phyloP scores from a whole-genome alignment of 331 rosid genomes.

The Prunus yedoensis region DNA sequence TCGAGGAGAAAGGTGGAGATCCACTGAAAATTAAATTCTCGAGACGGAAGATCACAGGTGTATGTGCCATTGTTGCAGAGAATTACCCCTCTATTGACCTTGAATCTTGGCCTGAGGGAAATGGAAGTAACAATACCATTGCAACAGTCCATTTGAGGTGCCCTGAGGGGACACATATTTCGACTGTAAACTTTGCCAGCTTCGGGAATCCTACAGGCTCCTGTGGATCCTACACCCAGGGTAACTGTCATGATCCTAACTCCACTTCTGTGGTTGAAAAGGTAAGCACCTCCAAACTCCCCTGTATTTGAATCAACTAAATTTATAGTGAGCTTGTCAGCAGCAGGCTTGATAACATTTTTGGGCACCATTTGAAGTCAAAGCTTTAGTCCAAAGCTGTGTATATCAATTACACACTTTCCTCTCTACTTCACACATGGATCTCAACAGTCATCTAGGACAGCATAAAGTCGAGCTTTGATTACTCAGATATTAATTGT shows the following conservation, averaged over 20 bases:
- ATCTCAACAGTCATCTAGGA: not conserved
- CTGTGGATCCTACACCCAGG: conserved; percentile 67
- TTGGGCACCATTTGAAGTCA: not conserved
- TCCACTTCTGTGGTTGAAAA: conserved; percentile 60
- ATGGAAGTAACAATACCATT: conserved; percentile 21
- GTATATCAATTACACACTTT: not conserved
- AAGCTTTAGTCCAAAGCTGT: not conserved
- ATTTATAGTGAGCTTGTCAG: not conserved
- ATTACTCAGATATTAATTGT: not conserved
- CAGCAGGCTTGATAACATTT: not conserved
- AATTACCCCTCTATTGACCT: conserved; percentile 55
- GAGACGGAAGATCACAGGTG: conserved; percentile 52
- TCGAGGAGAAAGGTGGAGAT: conserved; percentile 93
- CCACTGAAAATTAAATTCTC: conserved; percentile 59
- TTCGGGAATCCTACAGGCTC: conserved; percentile 79
- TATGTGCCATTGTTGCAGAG: conserved; percentile 64
- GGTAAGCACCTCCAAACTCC: conserved; percentile 37
- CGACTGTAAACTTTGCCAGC: conserved; percentile 78
- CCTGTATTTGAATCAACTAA: not conserved
- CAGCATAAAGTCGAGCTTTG: not conserved
- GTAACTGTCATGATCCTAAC: conserved; percentile 78
- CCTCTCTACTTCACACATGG: not conserved
- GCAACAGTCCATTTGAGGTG: conserved; percentile 53
- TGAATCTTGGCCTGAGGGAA: conserved; percentile 40
- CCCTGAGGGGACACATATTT: conserved; percentile 44